Base-by-base conservation (phyloP, 1,284 basidiomycete genomes). In the Pisolithus thermaeus region DNA sequence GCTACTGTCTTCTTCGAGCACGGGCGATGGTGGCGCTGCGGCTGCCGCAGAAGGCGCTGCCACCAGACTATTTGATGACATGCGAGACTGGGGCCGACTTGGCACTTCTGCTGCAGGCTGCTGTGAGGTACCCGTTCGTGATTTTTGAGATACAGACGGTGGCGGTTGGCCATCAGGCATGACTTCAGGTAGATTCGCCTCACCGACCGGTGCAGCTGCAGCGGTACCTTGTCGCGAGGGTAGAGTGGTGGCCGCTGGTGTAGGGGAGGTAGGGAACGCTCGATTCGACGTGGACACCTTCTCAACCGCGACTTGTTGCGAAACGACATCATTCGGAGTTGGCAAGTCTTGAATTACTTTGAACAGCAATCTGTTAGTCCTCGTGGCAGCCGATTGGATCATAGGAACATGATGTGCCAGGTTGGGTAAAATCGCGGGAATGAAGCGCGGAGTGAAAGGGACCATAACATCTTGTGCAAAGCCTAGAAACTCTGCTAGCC, bases 391-490 rank as follows among this genome's bases (percentile, higher is more conserved):
- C 1, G 80, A 77, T 61, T 95, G 91, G 55, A 99, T 98, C 73
- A 90, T 88, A 0, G 85, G 76, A 48, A 87, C 87, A 60, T 94
- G 90, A 59, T 96, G 94, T 0, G 97, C 93, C 35, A 99, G 83
- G 63, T 94, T 97, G 1, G 94, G 93, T 14, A 99, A 79, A 53
- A 99, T 90, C 14, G 91, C 91, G 6, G 90, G 87, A 44, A 99
- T 89, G 39, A 99, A 83, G 35, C 90, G 83, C 1, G 97, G 94
- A 0, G 94, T 95, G 64, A 97, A 97, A 2, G 92, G 90, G 23
- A 99, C 83, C 73, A 98, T 90, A 47, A 97, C 92, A 61, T 92
- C 89, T 56, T 90, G 85, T 6, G 88, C 88, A 59, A 97, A 93
- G 41, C 78, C 79, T n/a, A 99, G 73, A 68, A 99, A 94, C 56